Percentiles rank a stretch among this genome's conserved stretches.
phyloP scores from a whole-genome alignment of 139 green algal genomes.

The Chlorella ohadii region DNA sequence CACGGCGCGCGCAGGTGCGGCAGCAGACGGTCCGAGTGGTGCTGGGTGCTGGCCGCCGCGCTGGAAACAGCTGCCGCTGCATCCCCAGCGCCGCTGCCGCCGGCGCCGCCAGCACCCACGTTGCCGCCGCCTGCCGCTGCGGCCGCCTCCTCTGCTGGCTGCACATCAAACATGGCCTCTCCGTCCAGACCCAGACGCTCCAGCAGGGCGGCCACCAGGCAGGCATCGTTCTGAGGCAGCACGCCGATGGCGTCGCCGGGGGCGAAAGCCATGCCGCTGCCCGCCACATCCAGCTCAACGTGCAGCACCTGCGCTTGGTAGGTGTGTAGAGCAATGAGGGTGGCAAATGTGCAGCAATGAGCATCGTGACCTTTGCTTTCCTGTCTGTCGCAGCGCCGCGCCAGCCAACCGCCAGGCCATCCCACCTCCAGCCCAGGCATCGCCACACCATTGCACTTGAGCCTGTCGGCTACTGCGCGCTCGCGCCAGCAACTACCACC shows the following conservation, averaged over 20 bases:
- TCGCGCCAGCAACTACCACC: no score
- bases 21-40: constrained; percentile 43
- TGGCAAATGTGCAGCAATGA: no score
- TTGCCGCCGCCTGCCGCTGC: background rate
- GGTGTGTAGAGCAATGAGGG: no score
- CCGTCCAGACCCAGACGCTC: constrained; percentile 59
- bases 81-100: constrained; percentile 17
- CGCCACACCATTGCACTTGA: no score
- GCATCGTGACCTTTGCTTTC: no score
- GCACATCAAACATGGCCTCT: constrained; percentile 62
- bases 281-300: constrained; percentile 80
- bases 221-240: constrained; percentile 74
- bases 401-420: no score
- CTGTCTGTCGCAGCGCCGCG: no score
- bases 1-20: constrained; percentile 81
- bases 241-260: constrained; percentile 92
- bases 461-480: no score
- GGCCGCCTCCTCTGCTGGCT: constrained; percentile 21
- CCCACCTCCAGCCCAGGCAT: no score
- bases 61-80: background rate
- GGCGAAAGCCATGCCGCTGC: constrained; percentile 74
- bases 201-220: constrained; percentile 70
- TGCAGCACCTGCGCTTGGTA: constrained; percentile 78
- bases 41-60: background rate
- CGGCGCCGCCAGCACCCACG: no score